Evolutionary conservation across 139 green algal genomes (phyloP).

Genomic region (Haematococcus lacustris): DNA sequence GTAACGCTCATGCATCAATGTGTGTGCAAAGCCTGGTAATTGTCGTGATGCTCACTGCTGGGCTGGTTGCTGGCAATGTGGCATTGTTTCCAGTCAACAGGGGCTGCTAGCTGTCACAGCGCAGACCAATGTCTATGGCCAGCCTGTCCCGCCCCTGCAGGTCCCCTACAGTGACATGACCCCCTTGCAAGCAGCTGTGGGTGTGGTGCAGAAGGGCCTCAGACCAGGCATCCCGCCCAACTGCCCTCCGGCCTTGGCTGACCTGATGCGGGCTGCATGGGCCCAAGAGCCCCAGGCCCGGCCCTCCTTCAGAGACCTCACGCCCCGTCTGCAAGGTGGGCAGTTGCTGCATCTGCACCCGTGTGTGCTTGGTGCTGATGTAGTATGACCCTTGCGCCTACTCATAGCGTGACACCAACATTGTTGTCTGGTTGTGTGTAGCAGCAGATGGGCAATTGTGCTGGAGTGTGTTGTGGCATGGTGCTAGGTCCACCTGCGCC

Average conservation of each 20-base stretch:
- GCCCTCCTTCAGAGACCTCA: constrained; percentile 53
- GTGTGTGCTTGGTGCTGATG: neutral
- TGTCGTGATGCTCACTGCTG: neutral
- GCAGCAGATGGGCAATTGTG: neutral
- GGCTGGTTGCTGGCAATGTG: neutral
- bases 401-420: neutral
- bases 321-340: constrained; percentile 36
- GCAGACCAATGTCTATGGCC: neutral
- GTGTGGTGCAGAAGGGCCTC: constrained; percentile 96
- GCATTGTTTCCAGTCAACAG: neutral
- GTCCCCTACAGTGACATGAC: constrained; percentile 92
- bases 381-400: neutral
- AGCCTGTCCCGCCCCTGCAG: constrained; percentile 10
- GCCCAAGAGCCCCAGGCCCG: constrained; percentile 18
- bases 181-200: constrained; percentile 80
- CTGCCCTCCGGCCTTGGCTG: constrained; percentile 56
- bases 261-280: constrained; percentile 72
- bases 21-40: neutral
- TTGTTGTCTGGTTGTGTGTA: neutral
- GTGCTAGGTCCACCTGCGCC: neutral
- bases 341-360: neutral
- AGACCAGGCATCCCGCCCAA: constrained; percentile 67
- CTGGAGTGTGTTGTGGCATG: neutral
- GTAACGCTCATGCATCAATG: neutral
- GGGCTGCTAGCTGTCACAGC: neutral